Evolutionary conservation across 2,329 filamentous ascomycete species (phyloP), one percentile per base, ranked within the genome.

Genomic region (Botrytis byssoidea): DNA sequence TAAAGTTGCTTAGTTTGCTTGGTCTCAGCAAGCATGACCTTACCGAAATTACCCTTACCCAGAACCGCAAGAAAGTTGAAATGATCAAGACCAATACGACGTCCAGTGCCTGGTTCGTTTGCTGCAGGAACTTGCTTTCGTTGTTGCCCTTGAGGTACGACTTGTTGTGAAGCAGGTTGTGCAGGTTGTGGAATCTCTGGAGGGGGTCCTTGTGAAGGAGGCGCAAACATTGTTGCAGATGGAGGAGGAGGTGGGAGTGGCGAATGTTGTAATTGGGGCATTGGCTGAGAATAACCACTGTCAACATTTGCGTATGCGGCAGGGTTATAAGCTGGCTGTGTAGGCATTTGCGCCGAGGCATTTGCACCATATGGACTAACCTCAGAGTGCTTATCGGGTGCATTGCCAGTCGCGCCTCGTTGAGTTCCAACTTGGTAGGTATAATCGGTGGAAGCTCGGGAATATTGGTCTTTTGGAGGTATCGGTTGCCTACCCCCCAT

Each of bases 61-160:
- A 99, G 89, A 71, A 99, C 96, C 77, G 97, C 95, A 77, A 99
- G 88, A 88, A 99, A 99, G 83, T 99, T 99, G 88, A 99, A 99
- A 84, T 99, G 95, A 82, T 99, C 97, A 64, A 99, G 86, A 29
- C 96, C 96, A 81, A 99, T 98, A 71, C 95, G 90, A 80, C 92
- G 89, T 46, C 93, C 93, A 73, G 91, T 94, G 59, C 93, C 92
- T 4, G 89, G 86, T 74, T 91, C 87, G 75, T 89, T 93, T 35
- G 92, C 92, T 65, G 89, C 85, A n/a, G 92, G 92, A 48, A 92
- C 85, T 40, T 89, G 86, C 83, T 91, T 92, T 70, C 80, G 86
- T 78, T 72, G 70, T 32, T 66, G 80, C 48, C 48, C 48, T 29
- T 76, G 75, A 44, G 76, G 78, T 70, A 77, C 81, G 75, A 80